A percentile compares a stretch with the other conserved stretches of the same genome.
Evolutionary conservation across 2,329 filamentous ascomycete genomes (phyloP).

Genomic region (Penicillium oxalicum): DNA sequence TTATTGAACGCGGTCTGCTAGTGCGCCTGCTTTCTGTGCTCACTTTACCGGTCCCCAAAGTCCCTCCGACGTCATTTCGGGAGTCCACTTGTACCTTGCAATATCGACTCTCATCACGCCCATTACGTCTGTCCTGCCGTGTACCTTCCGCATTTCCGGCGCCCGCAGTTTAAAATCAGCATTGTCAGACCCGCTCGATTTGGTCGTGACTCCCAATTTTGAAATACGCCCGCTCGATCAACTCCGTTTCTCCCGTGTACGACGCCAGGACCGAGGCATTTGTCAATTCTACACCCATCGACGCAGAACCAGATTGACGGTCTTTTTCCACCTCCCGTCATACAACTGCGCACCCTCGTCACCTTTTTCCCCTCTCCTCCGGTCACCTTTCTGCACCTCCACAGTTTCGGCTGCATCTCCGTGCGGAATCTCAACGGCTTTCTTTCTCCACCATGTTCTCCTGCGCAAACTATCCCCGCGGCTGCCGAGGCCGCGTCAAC

Average conservation of each 20-base stretch:
- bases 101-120: not conserved
- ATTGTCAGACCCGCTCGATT: not conserved
- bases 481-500: slow-evolving; percentile 44
- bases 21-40: not conserved
- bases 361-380: not conserved
- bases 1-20: not conserved
- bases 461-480: slow-evolving; percentile 44
- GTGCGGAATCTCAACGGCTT: not conserved
- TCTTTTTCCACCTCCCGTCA: no score
- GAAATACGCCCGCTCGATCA: not conserved
- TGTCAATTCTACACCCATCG: no score
- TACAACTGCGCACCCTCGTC: no score
- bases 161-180: not conserved
- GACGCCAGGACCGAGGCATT: no score
- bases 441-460: slow-evolving; percentile 38
- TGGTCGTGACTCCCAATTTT: not conserved
- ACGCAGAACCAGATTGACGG: no score
- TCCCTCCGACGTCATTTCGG: slow-evolving; percentile 1
- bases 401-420: not conserved
- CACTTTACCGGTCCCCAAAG: not conserved
- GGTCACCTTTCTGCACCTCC: not conserved
- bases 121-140: not conserved
- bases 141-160: not conserved
- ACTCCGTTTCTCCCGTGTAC: no score
- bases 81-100: not conserved